A percentile compares a stretch with the other conserved stretches of the same genome.
Evolutionary conservation across 345 rosid genomes (phyloP).

Genomic region (Lepidium aucheri): DNA sequence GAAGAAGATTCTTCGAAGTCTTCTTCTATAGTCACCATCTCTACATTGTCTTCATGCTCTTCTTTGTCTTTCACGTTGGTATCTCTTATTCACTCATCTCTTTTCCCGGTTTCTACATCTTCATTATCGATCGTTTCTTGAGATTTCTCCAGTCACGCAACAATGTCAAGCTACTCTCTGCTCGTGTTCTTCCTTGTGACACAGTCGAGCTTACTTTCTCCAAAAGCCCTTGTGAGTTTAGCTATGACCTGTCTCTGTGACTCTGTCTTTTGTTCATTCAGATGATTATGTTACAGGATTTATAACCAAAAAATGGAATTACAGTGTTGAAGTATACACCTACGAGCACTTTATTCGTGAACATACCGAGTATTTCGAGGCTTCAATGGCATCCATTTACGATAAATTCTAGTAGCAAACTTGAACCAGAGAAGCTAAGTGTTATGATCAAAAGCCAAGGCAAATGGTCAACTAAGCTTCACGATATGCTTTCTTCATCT

Average conservation of each 20-base stretch:
- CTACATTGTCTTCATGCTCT: slow-evolving; percentile 55
- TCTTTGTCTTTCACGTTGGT: slow-evolving; percentile 57
- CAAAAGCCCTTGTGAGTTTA: slow-evolving; percentile 43
- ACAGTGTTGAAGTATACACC: slow-evolving; percentile 59
- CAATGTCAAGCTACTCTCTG: slow-evolving; percentile 39
- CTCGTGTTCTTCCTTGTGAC: slow-evolving; percentile 54
- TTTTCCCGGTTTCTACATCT: slow-evolving; percentile 81
- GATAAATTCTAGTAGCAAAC: slow-evolving; percentile 54
- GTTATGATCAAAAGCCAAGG: slow-evolving; percentile 61
- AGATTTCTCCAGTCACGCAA: slow-evolving; percentile 60
- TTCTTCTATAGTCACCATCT: slow-evolving; percentile 74
- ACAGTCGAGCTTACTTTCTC: slow-evolving; percentile 63
- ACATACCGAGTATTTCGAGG: slow-evolving; percentile 66
- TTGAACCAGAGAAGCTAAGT: slow-evolving; percentile 59
- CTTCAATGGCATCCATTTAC: slow-evolving; percentile 95
- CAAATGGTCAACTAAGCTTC: slow-evolving; percentile 61
- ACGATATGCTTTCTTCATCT: slow-evolving; percentile 46
- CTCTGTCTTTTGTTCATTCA: background rate
- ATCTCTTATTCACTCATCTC: slow-evolving; percentile 39
- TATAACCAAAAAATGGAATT: background rate
- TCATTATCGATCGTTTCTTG: slow-evolving; percentile 62
- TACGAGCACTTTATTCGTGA: slow-evolving; percentile 58
- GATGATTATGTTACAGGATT: background rate
- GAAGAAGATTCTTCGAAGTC: slow-evolving; percentile 60
- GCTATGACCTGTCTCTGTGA: background rate